phyloP scores from a whole-genome alignment of 106 monocot species.

The Vanilla planifolia region DNA sequence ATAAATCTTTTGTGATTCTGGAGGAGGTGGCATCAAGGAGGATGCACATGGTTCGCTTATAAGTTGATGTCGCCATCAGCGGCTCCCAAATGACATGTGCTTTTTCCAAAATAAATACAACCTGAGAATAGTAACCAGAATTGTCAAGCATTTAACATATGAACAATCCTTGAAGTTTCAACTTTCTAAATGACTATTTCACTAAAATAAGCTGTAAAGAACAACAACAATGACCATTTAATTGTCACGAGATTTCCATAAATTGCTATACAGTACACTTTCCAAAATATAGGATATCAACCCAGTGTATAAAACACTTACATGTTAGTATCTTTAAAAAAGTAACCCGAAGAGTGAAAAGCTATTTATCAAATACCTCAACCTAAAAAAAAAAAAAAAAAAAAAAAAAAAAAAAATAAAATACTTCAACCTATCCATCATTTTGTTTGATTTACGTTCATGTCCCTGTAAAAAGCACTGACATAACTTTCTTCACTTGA shows the following conservation, averaged over 20 bases:
- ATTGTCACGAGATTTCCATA: too few relatives aligned
- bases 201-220: neutral
- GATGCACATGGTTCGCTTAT: slow-evolving; percentile 59
- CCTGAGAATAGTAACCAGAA: slow-evolving; percentile 30
- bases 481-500: too few relatives aligned
- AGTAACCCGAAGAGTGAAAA: too few relatives aligned
- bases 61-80: slow-evolving; percentile 46
- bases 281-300: too few relatives aligned
- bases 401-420: neutral
- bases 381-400: too few relatives aligned
- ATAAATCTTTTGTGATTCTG: slow-evolving; percentile 70
- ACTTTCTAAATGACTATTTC: neutral
- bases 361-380: too few relatives aligned
- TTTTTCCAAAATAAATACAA: slow-evolving; percentile 82
- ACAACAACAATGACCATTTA: neutral
- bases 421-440: too few relatives aligned
- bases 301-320: too few relatives aligned
- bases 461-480: too few relatives aligned
- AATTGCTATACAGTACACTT: too few relatives aligned
- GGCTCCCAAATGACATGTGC: slow-evolving; percentile 80
- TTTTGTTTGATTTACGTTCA: too few relatives aligned
- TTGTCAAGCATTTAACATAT: neutral
- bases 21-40: slow-evolving; percentile 64
- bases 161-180: neutral
- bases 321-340: too few relatives aligned